Percentiles rank a stretch among this genome's conserved stretches.
Conservation (phyloP, 805 yeast species). For the Wickerhamomyces canadensis region DNA sequence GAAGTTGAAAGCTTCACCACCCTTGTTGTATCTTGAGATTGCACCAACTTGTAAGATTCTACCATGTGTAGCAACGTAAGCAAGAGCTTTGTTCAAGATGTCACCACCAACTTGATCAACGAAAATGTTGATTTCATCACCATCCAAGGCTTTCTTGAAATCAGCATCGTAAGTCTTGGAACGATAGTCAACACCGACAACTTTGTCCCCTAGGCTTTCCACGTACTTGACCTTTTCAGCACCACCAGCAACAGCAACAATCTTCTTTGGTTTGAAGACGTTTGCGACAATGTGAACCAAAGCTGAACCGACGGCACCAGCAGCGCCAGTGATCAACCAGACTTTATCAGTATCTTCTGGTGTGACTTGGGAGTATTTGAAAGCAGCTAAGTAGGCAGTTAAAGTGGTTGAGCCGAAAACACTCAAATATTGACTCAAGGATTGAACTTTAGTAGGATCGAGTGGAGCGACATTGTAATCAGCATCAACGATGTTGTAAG, state of each 20-base stretch:
- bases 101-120: conserved; percentile 65
- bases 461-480: conserved; percentile 2
- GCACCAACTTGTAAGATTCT: conserved; percentile 58
- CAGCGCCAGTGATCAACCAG: conserved; percentile 56
- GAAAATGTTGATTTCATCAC: conserved; percentile 44
- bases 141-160: conserved; percentile 37
- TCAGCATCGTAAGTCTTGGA: conserved; percentile 32
- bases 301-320: conserved; percentile 68
- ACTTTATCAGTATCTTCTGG: conserved; percentile 37
- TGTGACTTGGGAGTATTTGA: conserved; percentile 41
- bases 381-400: conserved; percentile 56
- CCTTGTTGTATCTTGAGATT: conserved; percentile 51
- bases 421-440: conserved; percentile 39
- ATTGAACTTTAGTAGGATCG: conserved; percentile 19
- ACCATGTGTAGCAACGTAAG: conserved; percentile 32
- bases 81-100: conserved; percentile 40
- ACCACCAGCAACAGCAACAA: conserved; percentile 60
- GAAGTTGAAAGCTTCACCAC: conserved; percentile 28
- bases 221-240: conserved; percentile 49
- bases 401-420: conserved; percentile 52
- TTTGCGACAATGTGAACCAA: conserved; percentile 53
- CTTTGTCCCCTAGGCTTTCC: conserved; percentile 49
- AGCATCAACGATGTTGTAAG: conserved; percentile 33
- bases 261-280: conserved; percentile 45
- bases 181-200: conserved; percentile 48